Base-by-base conservation (phyloP, 257 asterid genomes). In the Jacaranda mimosifolia region DNA sequence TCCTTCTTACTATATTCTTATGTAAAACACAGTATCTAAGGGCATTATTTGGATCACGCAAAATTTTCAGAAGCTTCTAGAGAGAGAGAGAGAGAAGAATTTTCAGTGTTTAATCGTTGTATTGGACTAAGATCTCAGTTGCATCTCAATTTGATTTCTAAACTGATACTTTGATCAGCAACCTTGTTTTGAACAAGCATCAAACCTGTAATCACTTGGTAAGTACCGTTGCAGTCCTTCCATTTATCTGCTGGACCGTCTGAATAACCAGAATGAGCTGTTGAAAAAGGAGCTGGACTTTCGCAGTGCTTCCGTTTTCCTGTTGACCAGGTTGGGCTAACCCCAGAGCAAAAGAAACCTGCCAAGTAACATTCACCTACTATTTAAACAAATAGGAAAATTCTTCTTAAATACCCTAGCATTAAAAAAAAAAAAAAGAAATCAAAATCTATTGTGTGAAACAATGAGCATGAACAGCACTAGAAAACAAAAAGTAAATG, bases 261-360 rank as follows among this genome's bases (percentile, higher is more conserved):
- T 64, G 18, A 69, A 57, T 67, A 55, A 7, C 52, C 49, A 46
- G 32, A 26, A 63, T 4, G 12, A 72, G 9, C 7, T 6, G 56
- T 35, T 45, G 63, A 15, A 66, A 40, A 40, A 9, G 77, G 74
- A 70, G 79, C 71, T 5, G 82, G 77, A 57, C 80, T 49, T 15
- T 83, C 77, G 18, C 67, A 62, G 35, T 66, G 69, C 83, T 83
- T 86, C 67, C 83, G 79, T 80, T 87, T 90, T 77, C 85, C 86
- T 0, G 52, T 15, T 14, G 80, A 67, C 79, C 79, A 77, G 73
- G 77, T 46, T 57, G 40, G 70, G 53, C 43, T 76, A 81, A 21
- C 69, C 42, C 68, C 80, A 42, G 66, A 57, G 43, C 49, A 59
- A 62, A 7, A 17, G 45, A 59, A 51, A 58, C 78, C 87, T 85